Evolutionary conservation across 2,329 filamentous ascomycete genomes (phyloP), one percentile per base, ranked within the genome.

Genomic region (Ceratocystis albifundus): DNA sequence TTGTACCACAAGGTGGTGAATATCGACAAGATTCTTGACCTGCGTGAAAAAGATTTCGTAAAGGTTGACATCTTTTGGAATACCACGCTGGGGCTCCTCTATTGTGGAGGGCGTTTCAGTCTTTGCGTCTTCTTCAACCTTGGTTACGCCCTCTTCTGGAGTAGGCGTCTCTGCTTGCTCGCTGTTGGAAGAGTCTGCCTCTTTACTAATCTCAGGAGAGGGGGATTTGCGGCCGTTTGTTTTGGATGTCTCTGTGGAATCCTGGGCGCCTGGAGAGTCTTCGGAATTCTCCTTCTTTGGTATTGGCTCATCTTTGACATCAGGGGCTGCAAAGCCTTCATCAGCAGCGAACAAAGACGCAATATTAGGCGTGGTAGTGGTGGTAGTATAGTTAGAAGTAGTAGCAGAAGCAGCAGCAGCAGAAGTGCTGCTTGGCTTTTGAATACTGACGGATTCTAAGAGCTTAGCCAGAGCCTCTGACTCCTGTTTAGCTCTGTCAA

Each of bases 21-120:
- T 89, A 76, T 91, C 93, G 69, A 97, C 92, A 64, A 99, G 80
- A 72, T 93, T 92, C 73, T 95, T 88, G 69, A 97, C 94, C 75
- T 97, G 94, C 64, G 91, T 88, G 73, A 97, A 96, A 80, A 97
- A 99, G 68, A 97, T 90, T 76, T 97, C 92, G 75, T 97, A 97
- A 28, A 99, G 83, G 76, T 90, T 93, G 67, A 96, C 86, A 71
- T 90, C 87, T 64, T 86, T 82, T 0, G 88, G 87, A 70, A 90
- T 89, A 22, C 84, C 79, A 12, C 69, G 61, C 62, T 70, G 68
- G 3, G 57, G 50, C 20, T 68, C 66, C 41, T 65, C 66, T 7
- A n/a, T 30, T 32, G 22, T 15, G 17, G 64, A 28, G 5, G 5
- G 69, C 32, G 25, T 63, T 5, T 44, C 30, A 17, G 41, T 30